A percentile compares a stretch with the other conserved stretches of the same genome.
These are phyloP conservation scores for Bolboschoenus planiculmis DNA, from an alignment of 176 grass and related monocot genomes.

Conservation along the genomic window DNA sequence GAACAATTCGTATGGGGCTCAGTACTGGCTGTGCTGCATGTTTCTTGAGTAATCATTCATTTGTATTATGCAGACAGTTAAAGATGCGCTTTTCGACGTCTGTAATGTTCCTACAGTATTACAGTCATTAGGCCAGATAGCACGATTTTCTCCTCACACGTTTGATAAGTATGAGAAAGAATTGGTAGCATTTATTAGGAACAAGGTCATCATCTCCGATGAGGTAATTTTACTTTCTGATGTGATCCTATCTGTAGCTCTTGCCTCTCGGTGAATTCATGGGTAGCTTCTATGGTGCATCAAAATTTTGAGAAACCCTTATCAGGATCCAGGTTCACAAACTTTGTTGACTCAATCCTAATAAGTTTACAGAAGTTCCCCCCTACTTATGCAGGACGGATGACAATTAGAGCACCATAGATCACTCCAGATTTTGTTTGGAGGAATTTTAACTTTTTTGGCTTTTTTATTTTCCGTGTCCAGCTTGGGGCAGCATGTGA, in stretches of 20 bases:
- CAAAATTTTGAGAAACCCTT: not conserved
- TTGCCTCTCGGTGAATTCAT: not conserved
- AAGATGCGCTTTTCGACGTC: slow-evolving; percentile 41
- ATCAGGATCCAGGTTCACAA: not conserved
- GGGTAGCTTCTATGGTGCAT: slow-evolving; percentile 6
- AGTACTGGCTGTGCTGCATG: not conserved
- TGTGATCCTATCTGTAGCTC: slow-evolving; percentile 13
- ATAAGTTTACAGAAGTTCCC: not conserved
- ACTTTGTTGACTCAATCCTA: not conserved
- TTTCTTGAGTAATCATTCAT: not conserved
- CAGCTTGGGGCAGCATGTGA: slow-evolving; percentile 43
- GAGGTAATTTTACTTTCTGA: slow-evolving; percentile 39
- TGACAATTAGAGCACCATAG: not conserved
- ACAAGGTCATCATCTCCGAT: slow-evolving; percentile 52
- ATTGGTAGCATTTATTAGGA: slow-evolving; percentile 42
- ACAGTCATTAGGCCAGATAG: slow-evolving; percentile 73
- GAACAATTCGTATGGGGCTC: not conserved
- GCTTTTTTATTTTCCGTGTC: slow-evolving; percentile 19
- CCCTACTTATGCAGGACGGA: not conserved
- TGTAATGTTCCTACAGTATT: slow-evolving; percentile 56
- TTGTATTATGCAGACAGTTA: slow-evolving; percentile 63
- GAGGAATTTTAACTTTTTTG: not conserved
- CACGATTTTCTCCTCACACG: slow-evolving; percentile 57
- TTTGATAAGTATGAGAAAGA: slow-evolving; percentile 45
- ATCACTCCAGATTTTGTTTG: not conserved